Evolutionary conservation across 2,329 filamentous ascomycete species (phyloP).

Genomic region (Ophiostoma piceae): DNA sequence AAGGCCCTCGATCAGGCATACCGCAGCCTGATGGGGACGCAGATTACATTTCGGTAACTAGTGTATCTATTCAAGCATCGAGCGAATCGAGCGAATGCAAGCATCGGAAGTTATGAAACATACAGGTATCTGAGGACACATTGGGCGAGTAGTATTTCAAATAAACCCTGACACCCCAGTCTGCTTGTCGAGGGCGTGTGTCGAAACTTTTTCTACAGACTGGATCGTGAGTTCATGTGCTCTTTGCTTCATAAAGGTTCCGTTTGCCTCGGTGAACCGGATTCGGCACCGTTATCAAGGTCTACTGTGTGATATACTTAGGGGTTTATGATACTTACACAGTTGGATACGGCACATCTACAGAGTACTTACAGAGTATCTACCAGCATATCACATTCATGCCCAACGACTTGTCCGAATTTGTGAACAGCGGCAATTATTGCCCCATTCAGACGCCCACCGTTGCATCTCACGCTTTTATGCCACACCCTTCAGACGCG

Average conservation of each 20-base stretch:
- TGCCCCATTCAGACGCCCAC: not conserved
- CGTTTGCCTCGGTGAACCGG: not conserved
- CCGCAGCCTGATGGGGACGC: slow-evolving; percentile 65
- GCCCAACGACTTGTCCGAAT: not conserved
- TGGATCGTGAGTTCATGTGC: not conserved
- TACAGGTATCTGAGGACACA: too few relatives aligned
- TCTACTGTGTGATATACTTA: not conserved
- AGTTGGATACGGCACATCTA: not conserved
- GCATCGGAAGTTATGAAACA: too few relatives aligned
- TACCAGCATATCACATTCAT: slow-evolving; percentile 12
- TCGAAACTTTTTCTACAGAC: not conserved
- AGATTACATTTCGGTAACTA: slow-evolving; percentile 55
- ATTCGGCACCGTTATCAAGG: not conserved
- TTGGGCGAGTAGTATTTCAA: too few relatives aligned
- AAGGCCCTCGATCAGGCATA: slow-evolving; percentile 77
- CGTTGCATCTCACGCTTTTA: slow-evolving; percentile 4
- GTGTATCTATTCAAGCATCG: too few relatives aligned
- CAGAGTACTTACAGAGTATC: not conserved
- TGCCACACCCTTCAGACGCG: not conserved
- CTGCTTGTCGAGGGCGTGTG: not conserved
- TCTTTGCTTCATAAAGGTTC: not conserved
- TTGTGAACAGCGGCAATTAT: slow-evolving; percentile 10
- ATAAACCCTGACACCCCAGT: not conserved
- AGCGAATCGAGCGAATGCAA: too few relatives aligned
- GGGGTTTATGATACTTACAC: not conserved